phyloP scores from a whole-genome alignment of 2,329 filamentous ascomycete genomes.

The Penicillium sp. region DNA sequence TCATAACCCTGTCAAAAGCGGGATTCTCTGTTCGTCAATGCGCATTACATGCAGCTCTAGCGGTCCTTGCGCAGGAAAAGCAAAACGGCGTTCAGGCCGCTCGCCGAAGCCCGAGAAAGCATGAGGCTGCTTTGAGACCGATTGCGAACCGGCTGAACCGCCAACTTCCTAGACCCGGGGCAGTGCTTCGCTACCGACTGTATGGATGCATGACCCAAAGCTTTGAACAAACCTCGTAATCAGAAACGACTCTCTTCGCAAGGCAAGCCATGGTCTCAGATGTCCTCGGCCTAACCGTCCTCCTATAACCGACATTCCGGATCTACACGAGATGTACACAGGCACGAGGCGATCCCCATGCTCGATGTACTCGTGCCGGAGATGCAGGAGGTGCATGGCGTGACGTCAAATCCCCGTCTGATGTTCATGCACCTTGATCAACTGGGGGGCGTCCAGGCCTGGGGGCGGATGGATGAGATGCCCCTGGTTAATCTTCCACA shows the following conservation, averaged over 20 bases:
- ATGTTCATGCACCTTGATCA: constrained; percentile 22
- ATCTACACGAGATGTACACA: neutral
- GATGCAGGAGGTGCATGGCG: neutral
- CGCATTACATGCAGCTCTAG: constrained; percentile 14
- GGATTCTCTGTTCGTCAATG: constrained; percentile 10
- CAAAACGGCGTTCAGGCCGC: constrained; percentile 7
- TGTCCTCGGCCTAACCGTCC: neutral
- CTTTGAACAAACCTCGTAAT: too few species aligned
- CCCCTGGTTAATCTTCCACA: constrained; percentile 10
- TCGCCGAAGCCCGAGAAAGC: constrained; percentile 2
- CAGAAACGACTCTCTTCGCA: too few species aligned
- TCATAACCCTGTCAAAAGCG: neutral
- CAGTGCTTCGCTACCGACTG: neutral
- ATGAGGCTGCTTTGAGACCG: constrained; percentile 9
- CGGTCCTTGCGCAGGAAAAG: constrained; percentile 12
- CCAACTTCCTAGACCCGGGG: neutral
- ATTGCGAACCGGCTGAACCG: neutral
- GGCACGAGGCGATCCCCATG: neutral
- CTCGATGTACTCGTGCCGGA: neutral
- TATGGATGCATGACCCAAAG: neutral
- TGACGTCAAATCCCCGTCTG: constrained; percentile 20
- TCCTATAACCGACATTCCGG: constrained; percentile 2
- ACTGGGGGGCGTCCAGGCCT: constrained; percentile 7
- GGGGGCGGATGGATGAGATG: constrained; percentile 8
- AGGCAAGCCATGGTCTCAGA: neutral